phyloP scores from a whole-genome alignment of 75 land plant genomes.

The Selaginella moellendorffii region DNA sequence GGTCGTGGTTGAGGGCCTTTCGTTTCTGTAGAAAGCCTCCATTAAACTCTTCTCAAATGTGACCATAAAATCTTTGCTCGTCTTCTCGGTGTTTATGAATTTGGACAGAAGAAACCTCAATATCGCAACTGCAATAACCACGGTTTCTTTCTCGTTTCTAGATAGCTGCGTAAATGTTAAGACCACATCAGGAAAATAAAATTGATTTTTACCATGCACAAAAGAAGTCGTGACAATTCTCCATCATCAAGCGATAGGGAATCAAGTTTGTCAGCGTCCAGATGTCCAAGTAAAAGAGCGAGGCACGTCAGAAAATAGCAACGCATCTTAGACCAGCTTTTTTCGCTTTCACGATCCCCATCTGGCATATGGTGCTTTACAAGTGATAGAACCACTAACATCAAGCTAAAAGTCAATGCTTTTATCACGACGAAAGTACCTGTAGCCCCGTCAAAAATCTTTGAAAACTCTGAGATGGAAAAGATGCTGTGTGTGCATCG shows the following conservation, averaged over 20 bases:
- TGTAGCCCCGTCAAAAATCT: background rate
- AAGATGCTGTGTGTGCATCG: background rate
- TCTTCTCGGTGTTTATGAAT: no score
- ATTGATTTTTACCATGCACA: conserved; percentile 33
- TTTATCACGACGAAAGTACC: background rate
- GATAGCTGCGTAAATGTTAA: conserved; percentile 27
- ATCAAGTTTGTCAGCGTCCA: conserved; percentile 35
- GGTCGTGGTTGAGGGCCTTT: conserved; percentile 48
- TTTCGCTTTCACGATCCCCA: no score
- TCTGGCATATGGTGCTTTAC: background rate
- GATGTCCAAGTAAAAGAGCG: conserved; percentile 48
- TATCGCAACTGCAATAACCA: no score
- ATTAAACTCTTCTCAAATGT: conserved; percentile 36
- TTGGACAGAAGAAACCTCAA: no score
- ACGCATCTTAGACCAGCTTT: no score
- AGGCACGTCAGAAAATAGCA: conserved; percentile 59
- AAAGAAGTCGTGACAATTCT: conserved; percentile 29
- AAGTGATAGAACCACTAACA: background rate
- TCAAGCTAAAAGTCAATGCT: background rate
- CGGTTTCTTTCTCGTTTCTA: conserved; percentile 35
- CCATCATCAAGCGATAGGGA: conserved; percentile 34
- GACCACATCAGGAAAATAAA: background rate
- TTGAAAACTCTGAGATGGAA: background rate
- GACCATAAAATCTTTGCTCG: no score
- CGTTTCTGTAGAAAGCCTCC: conserved; percentile 52